Conservation (phyloP, 1,284 basidiomycete species). For the Anthracocystis setariae region DNA sequence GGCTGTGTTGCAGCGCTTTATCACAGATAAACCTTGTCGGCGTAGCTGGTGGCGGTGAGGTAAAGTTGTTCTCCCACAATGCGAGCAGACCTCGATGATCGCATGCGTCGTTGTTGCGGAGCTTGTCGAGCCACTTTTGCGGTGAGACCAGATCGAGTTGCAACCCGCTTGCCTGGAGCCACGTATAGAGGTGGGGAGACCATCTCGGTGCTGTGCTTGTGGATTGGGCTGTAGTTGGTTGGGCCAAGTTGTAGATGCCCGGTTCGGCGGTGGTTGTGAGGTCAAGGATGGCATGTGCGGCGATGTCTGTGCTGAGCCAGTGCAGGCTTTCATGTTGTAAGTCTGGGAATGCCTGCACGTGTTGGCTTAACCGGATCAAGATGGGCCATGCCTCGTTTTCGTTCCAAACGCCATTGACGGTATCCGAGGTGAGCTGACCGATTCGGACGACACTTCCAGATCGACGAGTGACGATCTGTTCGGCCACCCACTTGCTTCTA, state of each 20-base stretch:
- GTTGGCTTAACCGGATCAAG: conserved; percentile 70
- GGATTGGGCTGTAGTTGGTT: conserved; percentile 16
- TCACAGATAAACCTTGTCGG: conserved; percentile 15
- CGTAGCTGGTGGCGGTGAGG: not conserved
- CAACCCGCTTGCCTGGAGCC: conserved; percentile 76
- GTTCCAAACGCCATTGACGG: conserved; percentile 74
- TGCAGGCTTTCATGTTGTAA: conserved; percentile 68
- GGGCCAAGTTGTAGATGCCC: conserved; percentile 26
- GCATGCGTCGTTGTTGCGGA: conserved; percentile 61
- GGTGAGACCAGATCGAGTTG: conserved; percentile 78
- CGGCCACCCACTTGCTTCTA: conserved; percentile 74
- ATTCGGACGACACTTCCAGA: conserved; percentile 61
- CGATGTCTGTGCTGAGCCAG: conserved; percentile 75
- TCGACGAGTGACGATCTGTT: conserved; percentile 71
- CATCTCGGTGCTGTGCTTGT: conserved; percentile 5
- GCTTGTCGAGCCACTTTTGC: conserved; percentile 72
- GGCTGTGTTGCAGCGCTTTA: conserved; percentile 12
- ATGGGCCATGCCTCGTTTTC: conserved; percentile 72
- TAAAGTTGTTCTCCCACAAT: conserved; percentile 37
- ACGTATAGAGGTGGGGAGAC: conserved; percentile 73
- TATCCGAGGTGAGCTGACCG: conserved; percentile 73
- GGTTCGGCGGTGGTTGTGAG: conserved; percentile 58
- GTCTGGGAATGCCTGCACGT: conserved; percentile 70
- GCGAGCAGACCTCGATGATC: conserved; percentile 33
- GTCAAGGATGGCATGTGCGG: conserved; percentile 72